Evolutionary conservation across 805 yeast species (phyloP).

Genomic region (Torulaspora quercuum): DNA sequence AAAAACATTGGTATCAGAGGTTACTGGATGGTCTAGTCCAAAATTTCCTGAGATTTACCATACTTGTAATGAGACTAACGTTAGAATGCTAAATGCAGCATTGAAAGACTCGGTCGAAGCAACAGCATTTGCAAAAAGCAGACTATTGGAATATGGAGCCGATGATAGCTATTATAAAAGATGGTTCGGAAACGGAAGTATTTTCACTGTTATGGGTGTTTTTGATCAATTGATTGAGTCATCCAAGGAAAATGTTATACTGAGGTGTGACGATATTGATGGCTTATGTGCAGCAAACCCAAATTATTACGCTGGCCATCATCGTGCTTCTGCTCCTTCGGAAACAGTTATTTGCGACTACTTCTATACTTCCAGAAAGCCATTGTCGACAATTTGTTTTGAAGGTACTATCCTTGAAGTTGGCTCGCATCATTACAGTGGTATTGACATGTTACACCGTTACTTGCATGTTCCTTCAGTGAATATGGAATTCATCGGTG

Average conservation of each 20-base stretch:
- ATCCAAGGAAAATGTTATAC: slow-evolving; percentile 35
- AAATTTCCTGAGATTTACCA: slow-evolving; percentile 15
- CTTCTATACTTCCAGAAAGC: slow-evolving; percentile 36
- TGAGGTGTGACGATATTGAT: slow-evolving; percentile 43
- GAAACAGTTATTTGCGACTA: slow-evolving; percentile 43
- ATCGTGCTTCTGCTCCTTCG: slow-evolving; percentile 38
- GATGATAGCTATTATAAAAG: slow-evolving; percentile 35
- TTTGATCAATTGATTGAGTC: slow-evolving; percentile 36
- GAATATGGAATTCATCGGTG: slow-evolving; percentile 37
- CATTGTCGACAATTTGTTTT: slow-evolving; percentile 37
- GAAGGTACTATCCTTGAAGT: slow-evolving; percentile 35
- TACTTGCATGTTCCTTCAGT: slow-evolving; percentile 37
- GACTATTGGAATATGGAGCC: slow-evolving; percentile 36
- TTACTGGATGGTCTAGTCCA: slow-evolving; percentile 15
- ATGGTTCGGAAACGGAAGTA: slow-evolving; percentile 41
- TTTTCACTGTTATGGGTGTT: slow-evolving; percentile 39
- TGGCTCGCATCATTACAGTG: slow-evolving; percentile 35
- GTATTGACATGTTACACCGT: slow-evolving; percentile 40
- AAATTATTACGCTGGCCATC: slow-evolving; percentile 41
- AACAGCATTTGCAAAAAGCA: slow-evolving; percentile 38
- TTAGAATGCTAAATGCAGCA: slow-evolving; percentile 20
- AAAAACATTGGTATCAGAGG: background rate
- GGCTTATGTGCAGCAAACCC: slow-evolving; percentile 35
- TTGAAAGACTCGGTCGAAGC: slow-evolving; percentile 37
- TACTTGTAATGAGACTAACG: slow-evolving; percentile 17